Percentiles rank a stretch among this genome's conserved stretches.
Conservation (phyloP, 2,329 filamentous ascomycete species). For the Epichloe brachyelytri region DNA sequence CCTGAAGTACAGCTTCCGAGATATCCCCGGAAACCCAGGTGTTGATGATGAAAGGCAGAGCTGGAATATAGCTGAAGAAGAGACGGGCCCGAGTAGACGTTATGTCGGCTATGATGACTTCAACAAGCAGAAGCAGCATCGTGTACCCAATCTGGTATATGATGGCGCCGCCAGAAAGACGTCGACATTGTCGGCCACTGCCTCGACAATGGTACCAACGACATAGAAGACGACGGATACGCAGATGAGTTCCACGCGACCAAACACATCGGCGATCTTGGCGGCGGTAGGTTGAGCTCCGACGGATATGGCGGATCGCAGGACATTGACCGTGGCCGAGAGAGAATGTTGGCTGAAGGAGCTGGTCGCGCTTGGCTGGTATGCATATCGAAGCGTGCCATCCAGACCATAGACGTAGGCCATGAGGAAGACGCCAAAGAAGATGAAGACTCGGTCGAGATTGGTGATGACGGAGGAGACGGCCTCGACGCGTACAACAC, state of each 20-base stretch:
- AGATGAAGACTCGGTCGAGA: slow-evolving; percentile 42
- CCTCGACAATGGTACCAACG: slow-evolving; percentile 46
- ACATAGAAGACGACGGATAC: slow-evolving; percentile 37
- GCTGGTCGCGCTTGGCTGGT: slow-evolving; percentile 41
- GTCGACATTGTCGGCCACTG: slow-evolving; percentile 34
- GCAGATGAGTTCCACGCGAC: slow-evolving; percentile 47
- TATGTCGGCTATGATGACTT: slow-evolving; percentile 56
- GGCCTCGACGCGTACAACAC: slow-evolving; percentile 47
- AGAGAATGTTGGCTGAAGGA: slow-evolving; percentile 39
- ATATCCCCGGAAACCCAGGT: slow-evolving; percentile 49
- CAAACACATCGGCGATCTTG: slow-evolving; percentile 52
- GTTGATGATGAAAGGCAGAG: slow-evolving; percentile 50
- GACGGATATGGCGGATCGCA: slow-evolving; percentile 45
- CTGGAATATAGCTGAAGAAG: slow-evolving; percentile 46
- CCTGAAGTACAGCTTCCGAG: slow-evolving; percentile 32
- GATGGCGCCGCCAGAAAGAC: slow-evolving; percentile 45
- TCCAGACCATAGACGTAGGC: slow-evolving; percentile 53
- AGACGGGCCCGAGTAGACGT: slow-evolving; percentile 52
- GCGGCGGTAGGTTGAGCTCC: slow-evolving; percentile 48
- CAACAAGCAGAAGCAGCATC: slow-evolving; percentile 48
- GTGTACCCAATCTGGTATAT: slow-evolving; percentile 50
- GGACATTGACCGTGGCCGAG: slow-evolving; percentile 42
- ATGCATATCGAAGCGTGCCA: slow-evolving; percentile 40
- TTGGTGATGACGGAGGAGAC: slow-evolving; percentile 38
- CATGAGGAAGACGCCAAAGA: slow-evolving; percentile 47